Base-by-base conservation (phyloP, 108 stramenopile species). In the Nitzschia palea region DNA sequence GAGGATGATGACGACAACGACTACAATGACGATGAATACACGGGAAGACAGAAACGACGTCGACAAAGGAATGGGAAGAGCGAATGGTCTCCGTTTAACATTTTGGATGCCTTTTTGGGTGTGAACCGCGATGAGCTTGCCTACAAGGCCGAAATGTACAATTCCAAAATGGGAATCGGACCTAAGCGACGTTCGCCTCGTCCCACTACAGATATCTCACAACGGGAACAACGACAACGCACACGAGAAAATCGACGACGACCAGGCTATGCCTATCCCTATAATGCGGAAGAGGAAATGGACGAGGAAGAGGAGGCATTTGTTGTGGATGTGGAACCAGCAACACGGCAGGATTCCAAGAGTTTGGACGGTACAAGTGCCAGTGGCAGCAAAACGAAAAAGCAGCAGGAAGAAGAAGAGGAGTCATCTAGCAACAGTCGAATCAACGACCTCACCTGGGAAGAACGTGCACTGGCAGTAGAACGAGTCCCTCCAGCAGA, bases 401-500 rank as follows among this genome's bases (percentile, higher is more conserved):
- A 55, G 15, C 8, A 15, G 3, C 28, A 17, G 6, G 35, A 20
- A 18, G 31, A 29, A 26, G 27, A 37, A 32, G 47, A 67, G 23
- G 10, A 33, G n/a, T n/a, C n/a, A n/a, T n/a, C n/a, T 23, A 30
- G 20, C 17, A 36, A 33, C 34, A 36, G 44, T 23, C 40, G 40
- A 10, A 12, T 6, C 12, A 48, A 20, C 15, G 47, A 48, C 4
- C 47, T 48, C 47, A 67, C 9, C 10, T 54, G 65, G 37, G 45
- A 71, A 18, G 74, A 59, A 50, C 44, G 65, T 27, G 29, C 52
- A 9, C 18, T 53, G 4, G 86, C 87, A 22, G 70, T 89, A 67
- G 89, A 91, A 68, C 78, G 89, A 42, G 85, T 94, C 5, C 93
- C 93, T 15, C 87, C 87, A 23, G 71, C 59, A 29, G 70, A 70